These are phyloP conservation scores for Tremellales sp. DNA, from an alignment of 1,284 basidiomycete genomes.

Conservation along the genomic window DNA sequence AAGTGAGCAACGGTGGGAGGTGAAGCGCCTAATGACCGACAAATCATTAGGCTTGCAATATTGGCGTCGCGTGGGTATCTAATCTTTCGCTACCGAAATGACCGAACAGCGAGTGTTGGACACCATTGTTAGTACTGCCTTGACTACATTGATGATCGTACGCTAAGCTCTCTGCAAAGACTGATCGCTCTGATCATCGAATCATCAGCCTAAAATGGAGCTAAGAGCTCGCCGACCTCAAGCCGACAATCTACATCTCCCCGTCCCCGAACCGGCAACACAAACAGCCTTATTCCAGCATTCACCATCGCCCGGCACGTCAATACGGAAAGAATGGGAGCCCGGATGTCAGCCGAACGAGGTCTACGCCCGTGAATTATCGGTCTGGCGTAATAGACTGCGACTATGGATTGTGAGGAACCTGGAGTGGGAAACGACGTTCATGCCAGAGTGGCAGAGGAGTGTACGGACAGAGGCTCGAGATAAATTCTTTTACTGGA, in stretches of 20 bases:
- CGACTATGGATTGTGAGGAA: conserved; percentile 59
- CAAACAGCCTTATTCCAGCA: conserved; percentile 25
- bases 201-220: not conserved
- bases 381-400: conserved; percentile 64
- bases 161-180: too few relatives aligned
- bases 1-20: too few relatives aligned
- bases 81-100: too few relatives aligned
- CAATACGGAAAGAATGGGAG: conserved; percentile 32
- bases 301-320: conserved; percentile 11
- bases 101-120: too few relatives aligned
- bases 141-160: too few relatives aligned
- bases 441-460: conserved; percentile 70
- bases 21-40: too few relatives aligned
- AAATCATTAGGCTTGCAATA: too few relatives aligned
- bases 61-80: too few relatives aligned
- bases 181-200: too few relatives aligned
- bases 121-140: too few relatives aligned
- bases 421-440: conserved; percentile 62
- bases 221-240: not conserved
- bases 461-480: conserved; percentile 61
- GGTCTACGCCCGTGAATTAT: conserved; percentile 63
- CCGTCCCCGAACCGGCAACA: not conserved
- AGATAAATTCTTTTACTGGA: conserved; percentile 86
- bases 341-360: conserved; percentile 47
- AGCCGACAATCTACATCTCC: not conserved